Base-by-base conservation (phyloP, 2,329 filamentous ascomycete species). In the Daldinia sp. region DNA sequence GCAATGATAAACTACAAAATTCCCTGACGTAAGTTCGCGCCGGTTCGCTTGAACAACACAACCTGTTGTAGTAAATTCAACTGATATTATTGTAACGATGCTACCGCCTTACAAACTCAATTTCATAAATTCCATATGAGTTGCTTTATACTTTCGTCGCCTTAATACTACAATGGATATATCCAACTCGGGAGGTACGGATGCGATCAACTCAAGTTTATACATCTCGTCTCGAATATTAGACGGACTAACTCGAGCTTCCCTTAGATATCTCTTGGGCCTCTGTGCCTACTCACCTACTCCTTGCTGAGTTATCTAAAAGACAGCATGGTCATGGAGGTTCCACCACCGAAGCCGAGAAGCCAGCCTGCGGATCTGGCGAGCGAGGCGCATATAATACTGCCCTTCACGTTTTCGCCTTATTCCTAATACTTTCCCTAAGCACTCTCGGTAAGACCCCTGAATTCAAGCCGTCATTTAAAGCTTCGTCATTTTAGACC, bases 331-430 rank as follows among this genome's bases (percentile, higher is more conserved):
- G 74, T 54, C 68, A 64, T 19, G 70, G 70, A 61, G 68, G 63
- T 64, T 68, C 70, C 35, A 71, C 76, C 7, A 73, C 76, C 51
- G 77, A 73, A 29, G 17, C 67, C 50, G 71, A 79, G 32, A 80
- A 79, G 61, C 85, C 85, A 4, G 73, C 77, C 29, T 88, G 85
- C 68, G 85, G 85, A 32, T 83, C 82, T 3, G 80, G 80, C 49
- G 77, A 82, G 53, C 76, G 77, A 59, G 85, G 84, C 21, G 76
- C 77, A 67, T 92, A 92, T 76, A 88, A 92, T 67, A 90, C 87
- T 0, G 79, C 84, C 1, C 78, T 88, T 39, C 90, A 92, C 73
- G 84, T 92, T 51, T 85, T 87, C 71, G 90, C 90, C 41, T 76
- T 92, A 58, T 80, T 90, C 60, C 77, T 92, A 35, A 90, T 92